Evolutionary conservation across 1,284 basidiomycete species (phyloP), one percentile per base, ranked within the genome.

Genomic region (Leccinum subfulvum): DNA sequence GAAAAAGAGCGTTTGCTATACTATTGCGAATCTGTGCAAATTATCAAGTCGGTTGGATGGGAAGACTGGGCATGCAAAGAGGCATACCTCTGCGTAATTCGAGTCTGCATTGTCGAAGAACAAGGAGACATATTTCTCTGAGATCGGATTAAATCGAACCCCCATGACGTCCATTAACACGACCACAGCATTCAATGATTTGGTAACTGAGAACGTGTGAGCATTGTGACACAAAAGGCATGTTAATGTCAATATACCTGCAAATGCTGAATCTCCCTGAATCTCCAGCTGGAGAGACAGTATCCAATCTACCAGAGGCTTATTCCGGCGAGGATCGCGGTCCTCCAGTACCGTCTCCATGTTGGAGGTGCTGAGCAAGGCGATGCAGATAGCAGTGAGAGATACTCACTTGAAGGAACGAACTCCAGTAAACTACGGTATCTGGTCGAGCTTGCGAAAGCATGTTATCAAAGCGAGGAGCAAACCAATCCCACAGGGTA

Each of bases 261-360:
- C 81, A 71, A 92, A 92, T 7, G 89, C 87, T 39, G 88, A 92
- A 71, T 91, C 86, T 66, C 89, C 84, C 60, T 89, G 86, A 71
- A 95, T 93, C 65, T 96, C 94, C 2, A 93, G 79, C 3, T 87
- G 86, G 8, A 92, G 80, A n/a, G 83, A 81, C 35, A 91, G 73
- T 62, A 96, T 85, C 85, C 92, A 97, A 67, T 92, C 83, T 39
- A 97, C 81, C 30, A 99, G 77, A 3, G 87, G 84, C 64, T 87
- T 80, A 69, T 88, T 89, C 21, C 97, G 86, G 33, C 95, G 89
- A 44, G 95, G 95, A 78, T 99, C 97, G 37, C 94, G 85, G 61
- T 89, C 83, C 66, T 93, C 78, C 61, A 65, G 55, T 23, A 59
- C 72, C 59, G 70, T 70, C 75, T 76, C 69, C 49, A 8, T 14